Conservation (phyloP, 768 basidiomycete species). For the Pleurotus giganteus region DNA sequence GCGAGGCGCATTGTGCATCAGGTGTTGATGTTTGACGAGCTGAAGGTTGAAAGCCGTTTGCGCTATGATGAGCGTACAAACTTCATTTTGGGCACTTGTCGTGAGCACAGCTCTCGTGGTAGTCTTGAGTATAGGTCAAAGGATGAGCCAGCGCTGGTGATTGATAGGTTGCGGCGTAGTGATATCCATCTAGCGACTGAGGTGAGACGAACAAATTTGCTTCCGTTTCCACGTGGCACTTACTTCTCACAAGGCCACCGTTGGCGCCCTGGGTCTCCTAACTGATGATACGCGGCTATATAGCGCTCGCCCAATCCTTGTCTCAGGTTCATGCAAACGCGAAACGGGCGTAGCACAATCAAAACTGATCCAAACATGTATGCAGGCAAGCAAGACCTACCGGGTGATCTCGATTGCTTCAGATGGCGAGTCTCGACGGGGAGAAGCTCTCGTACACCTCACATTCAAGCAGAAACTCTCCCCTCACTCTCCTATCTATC, state of each 20-base stretch:
- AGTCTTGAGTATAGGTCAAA: conserved; percentile 15
- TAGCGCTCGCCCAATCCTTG: conserved; percentile 18
- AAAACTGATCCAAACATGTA: conserved; percentile 15
- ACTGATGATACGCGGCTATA: conserved; percentile 18
- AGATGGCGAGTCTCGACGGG: conserved; percentile 27
- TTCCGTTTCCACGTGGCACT: neutral
- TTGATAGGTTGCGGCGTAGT: neutral
- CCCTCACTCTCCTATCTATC: conserved; percentile 21
- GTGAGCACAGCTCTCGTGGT: conserved; percentile 16
- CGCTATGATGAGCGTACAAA: conserved; percentile 20
- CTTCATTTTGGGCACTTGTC: conserved; percentile 20
- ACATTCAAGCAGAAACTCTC: conserved; percentile 20
- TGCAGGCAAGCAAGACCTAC: neutral
- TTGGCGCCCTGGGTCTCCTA: conserved; percentile 21
- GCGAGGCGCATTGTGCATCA: conserved; percentile 5
- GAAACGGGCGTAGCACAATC: conserved; percentile 19
- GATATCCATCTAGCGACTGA: conserved; percentile 15
- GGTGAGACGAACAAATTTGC: conserved; percentile 9
- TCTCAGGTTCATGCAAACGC: conserved; percentile 25
- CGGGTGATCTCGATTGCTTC: conserved; percentile 23
- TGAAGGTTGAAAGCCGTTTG: conserved; percentile 16
- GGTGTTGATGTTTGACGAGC: conserved; percentile 21
- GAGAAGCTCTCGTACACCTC: conserved; percentile 20
- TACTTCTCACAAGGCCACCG: conserved; percentile 17
- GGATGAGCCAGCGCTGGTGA: conserved; percentile 8